These are phyloP conservation scores for Entophlyctis helioformis DNA, from an alignment of 192 early-diverging fungal species.

Conservation along the genomic window DNA sequence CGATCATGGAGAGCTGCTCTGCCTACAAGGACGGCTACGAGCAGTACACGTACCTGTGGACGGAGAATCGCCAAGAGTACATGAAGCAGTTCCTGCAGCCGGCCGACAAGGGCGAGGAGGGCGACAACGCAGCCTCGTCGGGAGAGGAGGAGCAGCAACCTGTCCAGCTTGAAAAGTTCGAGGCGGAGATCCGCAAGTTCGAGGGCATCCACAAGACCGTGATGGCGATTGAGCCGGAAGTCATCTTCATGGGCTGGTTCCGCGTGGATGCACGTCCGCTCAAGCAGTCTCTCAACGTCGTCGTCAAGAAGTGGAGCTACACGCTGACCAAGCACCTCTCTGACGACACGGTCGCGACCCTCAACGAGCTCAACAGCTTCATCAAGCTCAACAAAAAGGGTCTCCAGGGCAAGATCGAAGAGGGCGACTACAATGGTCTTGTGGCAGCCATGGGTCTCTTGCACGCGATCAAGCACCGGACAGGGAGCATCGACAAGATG, in stretches of 20 bases:
- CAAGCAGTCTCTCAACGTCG: slow-evolving; percentile 50
- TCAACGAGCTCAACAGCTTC: slow-evolving; percentile 49
- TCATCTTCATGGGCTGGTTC: slow-evolving; percentile 50
- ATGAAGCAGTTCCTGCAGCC: slow-evolving; percentile 42
- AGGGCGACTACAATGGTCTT: slow-evolving; percentile 47
- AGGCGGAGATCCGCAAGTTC: slow-evolving; percentile 50
- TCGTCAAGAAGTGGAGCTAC: slow-evolving; percentile 58
- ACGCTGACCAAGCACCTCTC: slow-evolving; percentile 50
- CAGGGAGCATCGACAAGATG: slow-evolving; percentile 40
- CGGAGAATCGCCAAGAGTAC: slow-evolving; percentile 56
- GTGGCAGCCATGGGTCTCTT: slow-evolving; percentile 48
- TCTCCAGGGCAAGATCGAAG: slow-evolving; percentile 39
- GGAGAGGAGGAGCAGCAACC: slow-evolving; percentile 20
- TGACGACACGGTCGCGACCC: slow-evolving; percentile 41
- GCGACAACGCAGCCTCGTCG: slow-evolving; percentile 3
- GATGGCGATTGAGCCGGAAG: slow-evolving; percentile 51
- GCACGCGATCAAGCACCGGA: slow-evolving; percentile 48
- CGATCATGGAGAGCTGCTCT: slow-evolving; percentile 40
- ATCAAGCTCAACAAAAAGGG: slow-evolving; percentile 44
- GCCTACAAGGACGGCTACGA: slow-evolving; percentile 45
- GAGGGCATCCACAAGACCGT: slow-evolving; percentile 52
- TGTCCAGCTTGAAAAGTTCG: slow-evolving; percentile 53
- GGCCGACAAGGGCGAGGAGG: slow-evolving; percentile 21
- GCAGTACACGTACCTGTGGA: slow-evolving; percentile 52
- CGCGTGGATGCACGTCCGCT: slow-evolving; percentile 45